Conservation (phyloP, 1,284 basidiomycete genomes). For the Ceratobasidium theobromae region DNA sequence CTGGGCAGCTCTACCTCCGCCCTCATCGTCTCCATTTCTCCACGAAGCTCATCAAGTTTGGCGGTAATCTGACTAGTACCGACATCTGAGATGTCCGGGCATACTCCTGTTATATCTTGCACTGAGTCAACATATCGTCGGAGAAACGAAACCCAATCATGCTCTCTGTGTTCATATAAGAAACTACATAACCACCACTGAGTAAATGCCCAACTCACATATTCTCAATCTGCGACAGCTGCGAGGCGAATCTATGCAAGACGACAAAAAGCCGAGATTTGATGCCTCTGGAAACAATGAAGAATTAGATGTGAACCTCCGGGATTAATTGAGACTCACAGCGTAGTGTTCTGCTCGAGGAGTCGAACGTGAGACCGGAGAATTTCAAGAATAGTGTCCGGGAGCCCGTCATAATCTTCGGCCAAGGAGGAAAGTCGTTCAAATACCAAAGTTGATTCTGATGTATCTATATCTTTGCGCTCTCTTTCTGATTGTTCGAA, state of each 20-base stretch:
- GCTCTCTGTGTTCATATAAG: background rate
- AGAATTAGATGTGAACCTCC: background rate
- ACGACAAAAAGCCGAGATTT: constrained; percentile 44
- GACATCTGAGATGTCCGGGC: background rate
- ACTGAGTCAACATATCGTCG: constrained; percentile 6
- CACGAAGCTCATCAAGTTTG: constrained; percentile 62
- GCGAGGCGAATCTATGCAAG: constrained; percentile 68
- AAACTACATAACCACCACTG: background rate
- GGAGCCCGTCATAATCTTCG: constrained; percentile 57
- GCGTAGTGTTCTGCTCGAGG: constrained; percentile 60
- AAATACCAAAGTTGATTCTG: constrained; percentile 17
- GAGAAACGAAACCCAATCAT: constrained; percentile 11
- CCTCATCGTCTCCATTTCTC: constrained; percentile 59
- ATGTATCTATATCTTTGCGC: constrained; percentile 1
- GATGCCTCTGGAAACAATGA: background rate
- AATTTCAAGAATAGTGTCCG: constrained; percentile 57
- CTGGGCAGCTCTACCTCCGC: constrained; percentile 71
- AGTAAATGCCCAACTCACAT: constrained; percentile 53
- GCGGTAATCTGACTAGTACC: background rate
- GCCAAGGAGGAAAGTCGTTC: constrained; percentile 57
- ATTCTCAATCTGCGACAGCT: constrained; percentile 58
- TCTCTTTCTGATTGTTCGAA: constrained; percentile 14
- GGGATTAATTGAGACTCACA: constrained; percentile 50
- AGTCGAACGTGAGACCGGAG: constrained; percentile 41
- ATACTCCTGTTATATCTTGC: constrained; percentile 3